phyloP scores from a whole-genome alignment of 148 eudicot species.

The Limonium bicolor region DNA sequence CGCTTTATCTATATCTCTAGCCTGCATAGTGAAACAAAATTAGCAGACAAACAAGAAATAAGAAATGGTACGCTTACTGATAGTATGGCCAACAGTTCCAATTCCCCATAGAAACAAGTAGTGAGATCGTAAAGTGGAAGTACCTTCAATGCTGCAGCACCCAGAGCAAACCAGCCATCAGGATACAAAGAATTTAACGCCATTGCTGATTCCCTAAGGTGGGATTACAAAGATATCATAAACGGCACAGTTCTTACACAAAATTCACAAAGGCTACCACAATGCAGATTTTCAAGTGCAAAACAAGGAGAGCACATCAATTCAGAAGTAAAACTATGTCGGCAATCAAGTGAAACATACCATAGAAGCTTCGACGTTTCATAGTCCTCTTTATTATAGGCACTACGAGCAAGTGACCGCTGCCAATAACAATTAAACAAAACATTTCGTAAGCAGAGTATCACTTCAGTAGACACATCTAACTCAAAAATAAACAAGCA shows the following conservation, averaged over 20 bases:
- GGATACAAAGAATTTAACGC: conserved; percentile 75
- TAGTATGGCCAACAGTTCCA: conserved; percentile 1
- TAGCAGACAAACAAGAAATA: background rate
- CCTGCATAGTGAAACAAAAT: conserved; percentile 24
- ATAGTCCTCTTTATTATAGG: conserved; percentile 76
- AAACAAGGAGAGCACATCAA: too few relatives aligned
- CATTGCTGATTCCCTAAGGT: conserved; percentile 80
- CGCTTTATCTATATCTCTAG: conserved; percentile 73
- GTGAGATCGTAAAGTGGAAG: too few relatives aligned
- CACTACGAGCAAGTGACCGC: conserved; percentile 90
- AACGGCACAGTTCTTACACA: background rate
- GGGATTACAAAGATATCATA: background rate
- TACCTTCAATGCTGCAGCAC: conserved; percentile 95
- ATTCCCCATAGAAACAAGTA: background rate
- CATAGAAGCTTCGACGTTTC: conserved; percentile 58
- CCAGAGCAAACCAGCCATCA: conserved; percentile 98
- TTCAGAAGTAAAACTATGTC: too few relatives aligned
- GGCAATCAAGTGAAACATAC: conserved; percentile 18
- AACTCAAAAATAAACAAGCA: too few relatives aligned
- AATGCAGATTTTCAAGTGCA: too few relatives aligned
- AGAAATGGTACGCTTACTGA: background rate
- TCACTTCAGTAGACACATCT: too few relatives aligned
- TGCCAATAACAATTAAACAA: conserved; percentile 12
- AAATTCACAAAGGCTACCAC: background rate
- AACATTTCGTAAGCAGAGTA: too few relatives aligned